Base-by-base conservation (phyloP, 768 basidiomycete species). In the Gelatoporia subvermispora region DNA sequence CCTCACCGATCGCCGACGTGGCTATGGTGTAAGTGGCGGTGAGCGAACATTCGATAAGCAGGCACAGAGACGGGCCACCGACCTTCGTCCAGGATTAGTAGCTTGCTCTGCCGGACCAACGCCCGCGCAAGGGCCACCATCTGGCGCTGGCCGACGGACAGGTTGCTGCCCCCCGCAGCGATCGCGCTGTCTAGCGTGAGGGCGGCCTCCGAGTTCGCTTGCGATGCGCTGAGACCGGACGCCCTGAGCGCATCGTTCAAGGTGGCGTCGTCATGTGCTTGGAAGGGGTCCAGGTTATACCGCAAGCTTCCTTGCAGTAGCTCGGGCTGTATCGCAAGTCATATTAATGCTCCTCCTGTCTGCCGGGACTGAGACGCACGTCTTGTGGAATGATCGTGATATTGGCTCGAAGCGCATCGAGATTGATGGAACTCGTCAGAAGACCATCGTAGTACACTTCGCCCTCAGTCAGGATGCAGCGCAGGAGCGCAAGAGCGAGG, bases 41-140 rank as follows among this genome's bases (percentile, higher is more conserved):
- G 16, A 38, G 37, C 8, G 3, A 37, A n/a, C 13, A 23, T 34
- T 42, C 2, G 35, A 42, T 25, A 13, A 4, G 15, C 3, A 35
- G 13, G 3, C 13, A 31, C 38, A 38, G 25, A 16, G 16, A 21
- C n/a, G 20, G 16, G 10, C 5, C 10, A 3, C 43, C 45, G 34
- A 72, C 70, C 72, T 59, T 84, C 82, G 48, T 84, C 82, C 8
- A 83, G 63, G 37, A 83, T 76, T 31, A 81, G 66, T 8, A 84
- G 54, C 54, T 79, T 82, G 57, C 76, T 79, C 37, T 68, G 63
- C 11, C 81, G 65, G 3, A 82, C 73, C 47, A 82, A 73, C 3
- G 81, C 81, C 34, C 82, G 66, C 0, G 81, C 81, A 1, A 84
- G 65, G 0, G 80, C 79, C 15, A 84, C 63, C 18, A 84, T 73